phyloP scores from a whole-genome alignment of 1,284 basidiomycete species.

The Kalmanozyma brasiliensis region DNA sequence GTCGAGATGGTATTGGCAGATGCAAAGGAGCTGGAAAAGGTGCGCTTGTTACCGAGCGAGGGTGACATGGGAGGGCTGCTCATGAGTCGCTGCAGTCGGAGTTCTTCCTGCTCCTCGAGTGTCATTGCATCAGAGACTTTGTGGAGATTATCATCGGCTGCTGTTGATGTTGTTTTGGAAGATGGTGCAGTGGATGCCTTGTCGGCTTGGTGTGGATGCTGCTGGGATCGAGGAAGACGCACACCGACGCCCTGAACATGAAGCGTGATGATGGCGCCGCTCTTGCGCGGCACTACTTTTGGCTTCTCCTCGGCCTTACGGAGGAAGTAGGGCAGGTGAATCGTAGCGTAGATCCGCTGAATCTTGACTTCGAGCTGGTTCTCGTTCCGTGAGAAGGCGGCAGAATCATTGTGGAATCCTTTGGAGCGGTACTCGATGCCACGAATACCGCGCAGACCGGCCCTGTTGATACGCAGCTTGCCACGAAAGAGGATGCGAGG shows the following conservation, averaged over 20 bases:
- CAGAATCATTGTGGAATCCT: slow-evolving; percentile 46
- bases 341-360: slow-evolving; percentile 46
- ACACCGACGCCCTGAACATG: slow-evolving; percentile 57
- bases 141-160: background rate
- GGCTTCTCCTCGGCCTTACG: slow-evolving; percentile 13
- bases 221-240: slow-evolving; percentile 35
- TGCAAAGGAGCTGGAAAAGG: slow-evolving; percentile 2
- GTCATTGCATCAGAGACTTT: slow-evolving; percentile 1
- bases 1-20: background rate
- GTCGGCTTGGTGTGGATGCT: background rate
- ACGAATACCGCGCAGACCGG: slow-evolving; percentile 54
- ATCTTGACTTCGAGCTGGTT: slow-evolving; percentile 50
- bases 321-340: slow-evolving; percentile 35
- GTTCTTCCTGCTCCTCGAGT: slow-evolving; percentile 35
- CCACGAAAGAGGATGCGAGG: slow-evolving; percentile 56
- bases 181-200: background rate
- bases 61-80: slow-evolving; percentile 43
- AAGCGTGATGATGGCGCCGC: slow-evolving; percentile 47
- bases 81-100: slow-evolving; percentile 38
- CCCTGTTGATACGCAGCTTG: slow-evolving; percentile 47
- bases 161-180: background rate
- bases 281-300: slow-evolving; percentile 16
- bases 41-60: background rate
- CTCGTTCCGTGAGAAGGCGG: slow-evolving; percentile 27
- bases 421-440: slow-evolving; percentile 58